A percentile compares a stretch with the other conserved stretches of the same genome.
phyloP scores from a whole-genome alignment of 257 asterid species.

The Salvia hispanica region DNA sequence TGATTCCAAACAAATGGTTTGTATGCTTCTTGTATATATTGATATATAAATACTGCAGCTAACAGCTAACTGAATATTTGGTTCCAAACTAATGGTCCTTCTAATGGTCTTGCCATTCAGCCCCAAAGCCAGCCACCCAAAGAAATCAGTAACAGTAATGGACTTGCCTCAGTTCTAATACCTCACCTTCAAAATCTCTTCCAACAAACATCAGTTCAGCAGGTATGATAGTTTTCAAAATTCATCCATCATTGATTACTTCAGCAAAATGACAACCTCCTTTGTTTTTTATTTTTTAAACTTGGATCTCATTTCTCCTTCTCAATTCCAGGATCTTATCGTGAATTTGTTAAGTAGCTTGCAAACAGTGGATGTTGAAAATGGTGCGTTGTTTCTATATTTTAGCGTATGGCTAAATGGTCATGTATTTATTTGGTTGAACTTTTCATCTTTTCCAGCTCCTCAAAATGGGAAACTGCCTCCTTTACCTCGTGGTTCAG shows the following conservation, averaged over 20 bases:
- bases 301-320: slow-evolving; percentile 29
- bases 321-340: slow-evolving; percentile 74
- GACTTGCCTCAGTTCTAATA: slow-evolving; percentile 78
- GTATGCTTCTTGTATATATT: slow-evolving; percentile 36
- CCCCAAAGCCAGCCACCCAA: slow-evolving; percentile 59
- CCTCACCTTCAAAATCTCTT: slow-evolving; percentile 96
- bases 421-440: slow-evolving; percentile 25
- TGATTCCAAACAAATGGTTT: slow-evolving; percentile 77
- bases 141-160: slow-evolving; percentile 59
- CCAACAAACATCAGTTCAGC: slow-evolving; percentile 94
- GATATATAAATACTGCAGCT: slow-evolving; percentile 28
- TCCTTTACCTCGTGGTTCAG: slow-evolving; percentile 66
- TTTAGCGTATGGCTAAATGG: slow-evolving; percentile 13
- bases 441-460: slow-evolving; percentile 49
- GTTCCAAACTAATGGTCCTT: not conserved
- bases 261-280: not conserved
- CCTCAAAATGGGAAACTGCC: slow-evolving; percentile 76
- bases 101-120: slow-evolving; percentile 49
- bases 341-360: slow-evolving; percentile 74
- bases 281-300: not conserved
- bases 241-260: slow-evolving; percentile 21
- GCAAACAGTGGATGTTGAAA: slow-evolving; percentile 71
- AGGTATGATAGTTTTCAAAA: slow-evolving; percentile 47
- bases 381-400: slow-evolving; percentile 50
- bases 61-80: slow-evolving; percentile 1